These are phyloP conservation scores for Eucommia ulmoides DNA, from an alignment of 257 asterid genomes.

Conservation along the genomic window DNA sequence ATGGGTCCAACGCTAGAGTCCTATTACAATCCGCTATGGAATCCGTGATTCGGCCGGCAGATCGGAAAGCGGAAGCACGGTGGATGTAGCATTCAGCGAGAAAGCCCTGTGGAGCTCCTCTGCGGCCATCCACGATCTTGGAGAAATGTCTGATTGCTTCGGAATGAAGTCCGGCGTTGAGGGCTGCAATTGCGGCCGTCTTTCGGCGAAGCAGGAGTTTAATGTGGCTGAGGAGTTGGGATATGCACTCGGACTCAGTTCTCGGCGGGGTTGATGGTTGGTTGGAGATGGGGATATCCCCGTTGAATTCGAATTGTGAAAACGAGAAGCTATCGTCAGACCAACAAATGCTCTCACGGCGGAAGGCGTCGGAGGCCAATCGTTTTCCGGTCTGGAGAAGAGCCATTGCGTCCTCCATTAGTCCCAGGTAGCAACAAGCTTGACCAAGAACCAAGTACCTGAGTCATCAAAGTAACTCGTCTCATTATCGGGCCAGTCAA, in stretches of 20 bases:
- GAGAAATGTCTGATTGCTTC: conserved; percentile 70
- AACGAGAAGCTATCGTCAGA: conserved; percentile 72
- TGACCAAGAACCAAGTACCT: conserved; percentile 83
- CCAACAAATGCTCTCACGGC: conserved; percentile 79
- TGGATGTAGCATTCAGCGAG: conserved; percentile 55
- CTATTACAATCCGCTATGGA: conserved; percentile 69
- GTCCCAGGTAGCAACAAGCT: conserved; percentile 89
- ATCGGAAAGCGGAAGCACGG: conserved; percentile 46
- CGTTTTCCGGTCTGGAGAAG: conserved; percentile 89
- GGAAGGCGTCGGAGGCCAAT: conserved; percentile 76
- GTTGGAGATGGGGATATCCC: conserved; percentile 16
- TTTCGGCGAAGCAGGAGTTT: conserved; percentile 64
- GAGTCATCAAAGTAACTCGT: conserved; percentile 10
- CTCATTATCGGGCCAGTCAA: not conserved
- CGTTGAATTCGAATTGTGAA: conserved; percentile 35
- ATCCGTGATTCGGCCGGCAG: conserved; percentile 53
- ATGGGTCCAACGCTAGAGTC: conserved; percentile 75
- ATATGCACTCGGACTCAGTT: conserved; percentile 47
- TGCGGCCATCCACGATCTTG: conserved; percentile 63
- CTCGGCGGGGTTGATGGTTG: conserved; percentile 30
- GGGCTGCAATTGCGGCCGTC: conserved; percentile 66
- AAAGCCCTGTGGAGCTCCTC: conserved; percentile 65
- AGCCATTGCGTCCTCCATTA: conserved; percentile 93
- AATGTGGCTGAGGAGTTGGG: conserved; percentile 60
- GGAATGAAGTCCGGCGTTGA: conserved; percentile 51